Percentiles rank a stretch among this genome's conserved stretches.
Conservation (phyloP, 164 flowering plant species). For the Aristolochia californica region DNA sequence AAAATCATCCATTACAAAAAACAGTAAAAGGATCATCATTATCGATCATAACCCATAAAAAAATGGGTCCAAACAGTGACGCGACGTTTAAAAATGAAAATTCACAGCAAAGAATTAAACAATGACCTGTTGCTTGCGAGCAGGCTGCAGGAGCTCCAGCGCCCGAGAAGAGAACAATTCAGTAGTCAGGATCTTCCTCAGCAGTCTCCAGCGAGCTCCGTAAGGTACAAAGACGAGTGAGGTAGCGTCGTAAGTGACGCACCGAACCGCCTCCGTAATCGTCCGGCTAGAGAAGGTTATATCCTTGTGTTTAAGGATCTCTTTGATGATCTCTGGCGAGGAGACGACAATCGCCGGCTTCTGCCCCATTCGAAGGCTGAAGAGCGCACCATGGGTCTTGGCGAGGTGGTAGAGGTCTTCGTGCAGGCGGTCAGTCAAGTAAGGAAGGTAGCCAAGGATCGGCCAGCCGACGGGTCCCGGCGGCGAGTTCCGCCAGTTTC, state of each 20-base stretch:
- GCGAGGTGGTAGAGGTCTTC: constrained; percentile 20
- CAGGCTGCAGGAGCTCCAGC: constrained; percentile 18
- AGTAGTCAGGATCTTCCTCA: constrained; percentile 20
- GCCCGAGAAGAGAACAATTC: constrained; percentile 22
- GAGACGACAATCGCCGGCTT: constrained; percentile 24
- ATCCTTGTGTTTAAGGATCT: constrained; percentile 22
- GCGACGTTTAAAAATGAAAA: neutral
- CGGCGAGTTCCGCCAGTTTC: constrained; percentile 17
- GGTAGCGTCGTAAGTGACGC: constrained; percentile 17
- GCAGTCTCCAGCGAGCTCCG: constrained; percentile 18
- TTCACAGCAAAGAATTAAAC: neutral
- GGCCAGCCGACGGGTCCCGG: constrained; percentile 27
- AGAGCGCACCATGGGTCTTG: constrained; percentile 16
- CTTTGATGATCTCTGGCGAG: constrained; percentile 17
- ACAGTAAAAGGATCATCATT: too few relatives aligned
- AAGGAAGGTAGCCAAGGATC: constrained; percentile 18
- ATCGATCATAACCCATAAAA: too few relatives aligned
- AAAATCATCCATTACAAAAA: too few relatives aligned
- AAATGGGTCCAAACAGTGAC: neutral
- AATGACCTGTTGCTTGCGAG: constrained; percentile 15
- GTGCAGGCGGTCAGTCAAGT: constrained; percentile 19
- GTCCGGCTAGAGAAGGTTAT: constrained; percentile 22
- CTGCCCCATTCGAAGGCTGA: constrained; percentile 23
- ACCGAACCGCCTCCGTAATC: constrained; percentile 20
- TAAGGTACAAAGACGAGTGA: constrained; percentile 23